Evolutionary conservation across 306 rosid genomes (phyloP).

Genomic region (Lathyrus sativus): DNA sequence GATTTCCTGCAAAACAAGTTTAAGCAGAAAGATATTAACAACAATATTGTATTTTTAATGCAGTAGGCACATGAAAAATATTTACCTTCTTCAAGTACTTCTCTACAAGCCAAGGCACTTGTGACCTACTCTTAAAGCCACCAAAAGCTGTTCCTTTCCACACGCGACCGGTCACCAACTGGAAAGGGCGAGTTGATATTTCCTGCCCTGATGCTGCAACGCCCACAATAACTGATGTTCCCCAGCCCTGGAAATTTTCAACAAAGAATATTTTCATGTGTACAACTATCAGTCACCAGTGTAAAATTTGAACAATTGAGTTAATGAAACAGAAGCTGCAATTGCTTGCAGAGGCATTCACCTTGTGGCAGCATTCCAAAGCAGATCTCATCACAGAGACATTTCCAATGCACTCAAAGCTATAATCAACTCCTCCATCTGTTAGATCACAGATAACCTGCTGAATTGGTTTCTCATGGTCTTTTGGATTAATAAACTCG

Average conservation of each 20-base stretch:
- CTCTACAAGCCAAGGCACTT: conserved; percentile 96
- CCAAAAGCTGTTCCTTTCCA: conserved; percentile 99
- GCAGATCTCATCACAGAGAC: conserved; percentile 90
- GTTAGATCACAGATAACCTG: conserved; percentile 82
- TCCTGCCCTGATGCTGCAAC: conserved; percentile 97
- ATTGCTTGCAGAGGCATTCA: conserved; percentile 28
- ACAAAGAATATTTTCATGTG: conserved; percentile 9
- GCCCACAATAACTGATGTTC: conserved; percentile 88
- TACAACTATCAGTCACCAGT: conserved; percentile 17
- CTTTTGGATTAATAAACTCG: conserved; percentile 91
- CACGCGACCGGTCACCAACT: conserved; percentile 90
- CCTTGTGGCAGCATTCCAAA: conserved; percentile 92
- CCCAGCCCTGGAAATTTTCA: conserved; percentile 77
- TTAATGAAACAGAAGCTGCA: conserved; percentile 7
- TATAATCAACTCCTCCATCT: conserved; percentile 92
- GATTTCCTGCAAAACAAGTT: conserved; percentile 65
- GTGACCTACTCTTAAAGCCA: conserved; percentile 95
- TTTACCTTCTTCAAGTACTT: conserved; percentile 92
- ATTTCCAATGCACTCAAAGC: conserved; percentile 96
- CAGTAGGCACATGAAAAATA: conserved; percentile 21
- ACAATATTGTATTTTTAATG: conserved; percentile 14
- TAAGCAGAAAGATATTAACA: conserved; percentile 7
- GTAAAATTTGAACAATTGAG: conserved; percentile 25
- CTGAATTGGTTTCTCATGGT: conserved; percentile 85
- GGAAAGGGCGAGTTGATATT: conserved; percentile 91